Evolutionary conservation across 2,329 filamentous ascomycete species (phyloP).

Genomic region (Ambrosiella xylebori): DNA sequence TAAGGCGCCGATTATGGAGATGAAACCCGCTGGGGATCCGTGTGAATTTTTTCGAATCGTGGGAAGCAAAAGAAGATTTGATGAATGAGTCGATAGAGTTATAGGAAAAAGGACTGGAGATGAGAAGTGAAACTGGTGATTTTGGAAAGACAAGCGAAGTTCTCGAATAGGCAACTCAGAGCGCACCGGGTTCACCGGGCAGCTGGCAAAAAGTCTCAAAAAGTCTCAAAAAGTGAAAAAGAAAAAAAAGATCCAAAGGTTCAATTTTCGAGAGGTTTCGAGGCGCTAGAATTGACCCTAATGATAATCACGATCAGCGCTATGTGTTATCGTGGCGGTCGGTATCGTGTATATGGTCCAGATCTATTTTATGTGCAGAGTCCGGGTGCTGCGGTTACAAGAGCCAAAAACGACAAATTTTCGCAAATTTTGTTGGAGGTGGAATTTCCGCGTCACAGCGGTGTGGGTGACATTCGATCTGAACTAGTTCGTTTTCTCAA

Average conservation of each 20-base stretch:
- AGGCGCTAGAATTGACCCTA: too few relatives aligned
- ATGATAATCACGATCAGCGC: too few relatives aligned
- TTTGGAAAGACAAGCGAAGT: not conserved
- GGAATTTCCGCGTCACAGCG: not conserved
- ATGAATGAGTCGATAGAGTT: not conserved
- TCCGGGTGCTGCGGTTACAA: not conserved
- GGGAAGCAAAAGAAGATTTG: not conserved
- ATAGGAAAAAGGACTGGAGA: not conserved
- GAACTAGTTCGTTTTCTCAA: not conserved
- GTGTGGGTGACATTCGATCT: not conserved
- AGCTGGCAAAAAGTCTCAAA: not conserved
- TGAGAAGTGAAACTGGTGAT: not conserved
- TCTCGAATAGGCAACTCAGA: constrained; percentile 9
- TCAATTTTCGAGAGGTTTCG: too few relatives aligned
- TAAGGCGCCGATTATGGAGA: not conserved
- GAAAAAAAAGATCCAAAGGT: too few relatives aligned
- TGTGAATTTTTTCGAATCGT: not conserved
- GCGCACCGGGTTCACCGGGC: not conserved
- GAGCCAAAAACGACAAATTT: not conserved
- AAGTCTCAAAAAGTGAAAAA: too few relatives aligned
- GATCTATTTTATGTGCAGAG: not conserved
- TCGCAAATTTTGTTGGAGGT: not conserved
- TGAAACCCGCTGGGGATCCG: too few relatives aligned
- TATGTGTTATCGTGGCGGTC: too few relatives aligned
- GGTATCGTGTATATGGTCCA: too few relatives aligned